phyloP scores from a whole-genome alignment of 331 rosid genomes.

The Malus hybrid region DNA sequence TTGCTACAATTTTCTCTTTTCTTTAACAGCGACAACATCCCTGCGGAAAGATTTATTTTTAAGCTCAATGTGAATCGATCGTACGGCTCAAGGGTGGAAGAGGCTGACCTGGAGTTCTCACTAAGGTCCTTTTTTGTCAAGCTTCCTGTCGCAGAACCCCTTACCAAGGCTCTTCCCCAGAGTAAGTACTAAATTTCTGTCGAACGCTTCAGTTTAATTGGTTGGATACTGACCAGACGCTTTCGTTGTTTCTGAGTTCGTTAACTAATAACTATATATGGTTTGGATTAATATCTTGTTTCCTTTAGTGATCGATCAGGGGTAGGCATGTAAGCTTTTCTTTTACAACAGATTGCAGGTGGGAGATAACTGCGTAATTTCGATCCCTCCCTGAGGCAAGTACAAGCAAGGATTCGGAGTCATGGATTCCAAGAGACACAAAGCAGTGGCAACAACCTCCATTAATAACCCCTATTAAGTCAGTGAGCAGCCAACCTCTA shows the following conservation, averaged over 20 bases:
- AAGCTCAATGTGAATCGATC: constrained; percentile 55
- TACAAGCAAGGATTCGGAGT: constrained; percentile 50
- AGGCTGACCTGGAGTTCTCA: constrained; percentile 62
- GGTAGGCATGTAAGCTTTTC: not conserved
- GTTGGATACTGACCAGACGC: not conserved
- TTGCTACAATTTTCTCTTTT: constrained; percentile 25
- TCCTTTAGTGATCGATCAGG: not conserved
- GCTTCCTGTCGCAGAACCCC: constrained; percentile 59
- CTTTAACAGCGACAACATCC: constrained; percentile 40
- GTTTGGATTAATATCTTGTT: constrained; percentile 7
- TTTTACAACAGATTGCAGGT: constrained; percentile 46
- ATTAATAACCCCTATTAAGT: constrained; percentile 42
- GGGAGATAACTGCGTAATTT: constrained; percentile 80
- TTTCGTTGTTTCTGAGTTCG: not conserved
- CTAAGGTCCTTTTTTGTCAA: constrained; percentile 68
- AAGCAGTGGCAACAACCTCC: constrained; percentile 82
- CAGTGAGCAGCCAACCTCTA: constrained; percentile 53
- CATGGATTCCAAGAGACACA: constrained; percentile 73
- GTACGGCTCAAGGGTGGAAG: constrained; percentile 47
- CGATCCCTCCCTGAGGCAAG: constrained; percentile 50
- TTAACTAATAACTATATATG: not conserved
- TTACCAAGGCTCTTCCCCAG: constrained; percentile 53
- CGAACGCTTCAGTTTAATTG: constrained; percentile 4
- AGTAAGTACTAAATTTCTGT: constrained; percentile 26
- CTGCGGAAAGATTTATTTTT: constrained; percentile 66